Base-by-base conservation (phyloP, 257 asterid species). In the Solanum medicagineum region DNA sequence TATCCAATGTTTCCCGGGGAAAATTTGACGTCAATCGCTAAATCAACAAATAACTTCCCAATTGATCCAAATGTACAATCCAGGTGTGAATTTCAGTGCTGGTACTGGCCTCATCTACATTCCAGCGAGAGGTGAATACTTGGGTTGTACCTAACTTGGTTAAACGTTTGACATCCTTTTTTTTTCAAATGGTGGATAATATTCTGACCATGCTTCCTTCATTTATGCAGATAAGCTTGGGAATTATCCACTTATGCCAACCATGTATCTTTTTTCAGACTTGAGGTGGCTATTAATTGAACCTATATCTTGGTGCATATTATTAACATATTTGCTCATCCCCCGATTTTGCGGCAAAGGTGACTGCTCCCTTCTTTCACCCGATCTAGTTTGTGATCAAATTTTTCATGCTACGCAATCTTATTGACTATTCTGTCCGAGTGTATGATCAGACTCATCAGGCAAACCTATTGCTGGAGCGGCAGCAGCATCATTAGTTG, bases 401-500 rank as follows among this genome's bases (percentile, higher is more conserved):
- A 60, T 19, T 83, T 29, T 54, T 70, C 74, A 42, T 84, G 44
- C 65, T 87, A 83, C 20, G 42, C 86, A 63, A 84, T 70, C 86
- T 63, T 70, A 88, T 84, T 16, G 29, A 56, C 51, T 87, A 73
- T 60, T 73, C 13, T n/a, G 11, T 44, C n/a, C 29, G 85, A 85
- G 77, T 65, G 60, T 85, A 68, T 81, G 51, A 85, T 86, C 94
- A 96, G 99, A 98, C 81, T 89, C 93, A 83, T 83, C 95, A 24
- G 84, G 91, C 85, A 96, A 94, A 88, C 92, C 88, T 71, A 90
- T 93, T 81, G 97, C 95, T 85, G 98, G 94, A 80, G 91, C 93
- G 86, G 80, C 84, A 36, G 86, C 93, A 73, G 16, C 68, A 22
- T 22, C 68, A 22, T 32, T 60, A 60, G 95, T 90, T 32, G 88